Conservation (phyloP, 2,329 filamentous ascomycete species). For the Paecilomyces sp. region DNA sequence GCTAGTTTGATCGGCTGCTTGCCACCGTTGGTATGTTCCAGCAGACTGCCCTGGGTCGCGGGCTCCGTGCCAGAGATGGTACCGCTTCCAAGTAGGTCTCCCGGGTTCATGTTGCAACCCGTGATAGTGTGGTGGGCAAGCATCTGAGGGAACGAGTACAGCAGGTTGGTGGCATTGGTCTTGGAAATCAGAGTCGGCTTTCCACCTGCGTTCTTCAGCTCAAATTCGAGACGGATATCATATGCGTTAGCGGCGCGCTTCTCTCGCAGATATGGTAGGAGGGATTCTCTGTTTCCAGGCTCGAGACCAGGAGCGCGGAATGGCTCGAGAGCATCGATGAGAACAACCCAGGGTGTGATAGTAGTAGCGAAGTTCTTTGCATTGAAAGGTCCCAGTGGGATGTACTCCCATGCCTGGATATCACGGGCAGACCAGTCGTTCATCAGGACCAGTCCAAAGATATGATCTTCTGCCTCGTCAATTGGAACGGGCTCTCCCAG, state of each 20-base stretch:
- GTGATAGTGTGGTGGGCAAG: slow-evolving; percentile 70
- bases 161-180: slow-evolving; percentile 58
- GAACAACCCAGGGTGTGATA: slow-evolving; percentile 72
- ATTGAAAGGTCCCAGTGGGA: slow-evolving; percentile 75
- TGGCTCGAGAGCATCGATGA: slow-evolving; percentile 67
- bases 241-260: slow-evolving; percentile 51
- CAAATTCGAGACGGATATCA: slow-evolving; percentile 63
- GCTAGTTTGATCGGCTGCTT: slow-evolving; percentile 56
- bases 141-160: slow-evolving; percentile 84
- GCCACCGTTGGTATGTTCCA: slow-evolving; percentile 66
- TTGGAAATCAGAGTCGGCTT: slow-evolving; percentile 52
- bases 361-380: slow-evolving; percentile 76
- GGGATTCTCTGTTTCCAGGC: slow-evolving; percentile 43
- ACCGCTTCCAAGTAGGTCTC: slow-evolving; percentile 70
- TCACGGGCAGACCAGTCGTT: slow-evolving; percentile 85
- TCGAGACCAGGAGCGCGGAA: slow-evolving; percentile 51
- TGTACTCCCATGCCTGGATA: slow-evolving; percentile 77
- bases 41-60: slow-evolving; percentile 58
- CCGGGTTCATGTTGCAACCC: slow-evolving; percentile 66
- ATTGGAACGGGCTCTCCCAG: slow-evolving; percentile 60
- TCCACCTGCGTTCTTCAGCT: slow-evolving; percentile 41
- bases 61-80: slow-evolving; percentile 63
- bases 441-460: slow-evolving; percentile 75
- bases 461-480: slow-evolving; percentile 57
- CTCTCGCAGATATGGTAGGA: slow-evolving; percentile 61